These are phyloP conservation scores for Wickerhamiella dianesei DNA, from an alignment of 805 yeast species.

Conservation along the genomic window DNA sequence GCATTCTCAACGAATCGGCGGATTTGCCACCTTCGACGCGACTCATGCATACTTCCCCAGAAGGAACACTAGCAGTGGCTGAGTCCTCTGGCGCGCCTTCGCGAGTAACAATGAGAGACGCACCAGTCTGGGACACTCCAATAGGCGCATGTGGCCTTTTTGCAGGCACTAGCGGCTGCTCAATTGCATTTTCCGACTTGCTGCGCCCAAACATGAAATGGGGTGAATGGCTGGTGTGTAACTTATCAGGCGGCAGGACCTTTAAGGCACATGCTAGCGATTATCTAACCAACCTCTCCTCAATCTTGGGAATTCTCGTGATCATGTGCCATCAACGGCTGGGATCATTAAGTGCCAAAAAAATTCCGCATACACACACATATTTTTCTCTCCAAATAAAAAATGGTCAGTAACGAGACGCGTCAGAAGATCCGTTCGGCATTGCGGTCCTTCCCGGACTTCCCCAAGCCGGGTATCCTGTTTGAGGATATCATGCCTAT, in stretches of 20 bases:
- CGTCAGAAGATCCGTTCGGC: conserved; percentile 20
- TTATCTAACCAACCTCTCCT: too few species aligned
- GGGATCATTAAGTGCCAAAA: too few species aligned
- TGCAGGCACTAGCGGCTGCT: not conserved
- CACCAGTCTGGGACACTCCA: not conserved
- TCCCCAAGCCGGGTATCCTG: conserved; percentile 82
- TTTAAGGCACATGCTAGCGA: too few species aligned
- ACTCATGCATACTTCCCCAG: not conserved
- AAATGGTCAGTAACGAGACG: conserved; percentile 8
- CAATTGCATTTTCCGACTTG: not conserved
- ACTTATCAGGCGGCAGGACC: too few species aligned
- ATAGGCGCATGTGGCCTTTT: not conserved
- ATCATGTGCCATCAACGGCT: too few species aligned
- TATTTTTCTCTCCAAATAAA: too few species aligned
- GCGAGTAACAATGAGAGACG: not conserved
- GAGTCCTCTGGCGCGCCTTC: not conserved
- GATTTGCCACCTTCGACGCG: not conserved
- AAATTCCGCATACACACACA: too few species aligned
- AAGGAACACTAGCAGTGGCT: not conserved
- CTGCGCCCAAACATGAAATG: too few species aligned
- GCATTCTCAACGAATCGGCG: not conserved
- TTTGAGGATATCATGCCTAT: conserved; percentile 96
- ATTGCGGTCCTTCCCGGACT: conserved; percentile 69
- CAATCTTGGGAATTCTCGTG: too few species aligned
- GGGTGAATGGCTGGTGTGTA: too few species aligned